A percentile compares a stretch with the other conserved stretches of the same genome.
Evolutionary conservation across 1,284 basidiomycete genomes (phyloP).

Genomic region (Takashimella tepidaria): DNA sequence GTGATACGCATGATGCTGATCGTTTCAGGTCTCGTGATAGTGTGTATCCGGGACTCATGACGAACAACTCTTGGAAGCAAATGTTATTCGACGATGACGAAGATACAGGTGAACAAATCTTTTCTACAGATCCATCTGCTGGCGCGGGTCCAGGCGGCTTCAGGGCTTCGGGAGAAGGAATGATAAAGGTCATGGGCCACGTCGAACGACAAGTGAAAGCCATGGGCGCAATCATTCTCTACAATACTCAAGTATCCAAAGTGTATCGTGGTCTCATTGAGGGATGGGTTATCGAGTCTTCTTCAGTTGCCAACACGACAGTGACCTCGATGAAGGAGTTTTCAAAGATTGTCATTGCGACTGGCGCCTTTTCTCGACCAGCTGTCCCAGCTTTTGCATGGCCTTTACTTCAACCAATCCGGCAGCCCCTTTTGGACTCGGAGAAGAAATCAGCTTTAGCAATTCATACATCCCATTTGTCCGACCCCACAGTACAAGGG

Average conservation of each 20-base stretch:
- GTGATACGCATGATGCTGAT: slow-evolving; percentile 26
- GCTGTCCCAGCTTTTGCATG: slow-evolving; percentile 16
- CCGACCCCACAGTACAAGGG: slow-evolving; percentile 15
- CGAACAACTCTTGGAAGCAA: slow-evolving; percentile 23
- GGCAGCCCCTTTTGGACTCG: neutral
- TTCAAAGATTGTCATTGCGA: slow-evolving; percentile 22
- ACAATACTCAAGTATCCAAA: slow-evolving; percentile 10
- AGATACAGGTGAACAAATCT: slow-evolving; percentile 11
- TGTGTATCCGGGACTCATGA: slow-evolving; percentile 18
- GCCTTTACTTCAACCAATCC: slow-evolving; percentile 6
- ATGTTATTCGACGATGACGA: slow-evolving; percentile 14
- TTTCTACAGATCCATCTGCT: slow-evolving; percentile 6
- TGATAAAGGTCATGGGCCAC: slow-evolving; percentile 18
- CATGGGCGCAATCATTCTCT: slow-evolving; percentile 12
- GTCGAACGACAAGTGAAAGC: slow-evolving; percentile 10
- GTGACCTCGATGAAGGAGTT: slow-evolving; percentile 1
- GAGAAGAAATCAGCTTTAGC: slow-evolving; percentile 4
- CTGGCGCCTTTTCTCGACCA: slow-evolving; percentile 19
- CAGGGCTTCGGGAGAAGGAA: slow-evolving; percentile 18
- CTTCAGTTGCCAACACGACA: neutral
- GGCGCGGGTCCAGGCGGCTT: slow-evolving; percentile 16
- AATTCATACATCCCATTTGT: slow-evolving; percentile 17
- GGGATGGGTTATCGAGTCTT: slow-evolving; percentile 10
- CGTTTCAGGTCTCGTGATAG: slow-evolving; percentile 26
- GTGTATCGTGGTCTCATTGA: slow-evolving; percentile 3